Conservation (phyloP, 257 asterid genomes). For the Salvia hispanica region DNA sequence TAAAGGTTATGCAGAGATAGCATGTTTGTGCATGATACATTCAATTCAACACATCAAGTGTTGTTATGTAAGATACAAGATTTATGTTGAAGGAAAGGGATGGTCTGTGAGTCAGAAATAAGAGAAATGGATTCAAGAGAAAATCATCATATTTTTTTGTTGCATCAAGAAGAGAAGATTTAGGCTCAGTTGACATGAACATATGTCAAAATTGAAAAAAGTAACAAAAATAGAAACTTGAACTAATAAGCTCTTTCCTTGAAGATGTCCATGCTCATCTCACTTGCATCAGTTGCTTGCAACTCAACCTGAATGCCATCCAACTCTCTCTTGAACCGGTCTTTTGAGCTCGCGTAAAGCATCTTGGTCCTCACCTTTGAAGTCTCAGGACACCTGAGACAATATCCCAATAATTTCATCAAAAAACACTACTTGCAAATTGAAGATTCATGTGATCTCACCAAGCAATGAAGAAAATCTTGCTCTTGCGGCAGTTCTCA, state of each 20-base stretch:
- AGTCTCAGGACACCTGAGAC: constrained; percentile 48
- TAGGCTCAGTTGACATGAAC: no score
- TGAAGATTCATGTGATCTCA: constrained; percentile 8
- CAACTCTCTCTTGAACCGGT: constrained; percentile 52
- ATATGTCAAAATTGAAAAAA: neutral
- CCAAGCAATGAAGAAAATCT: constrained; percentile 56
- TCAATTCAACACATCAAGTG: no score
- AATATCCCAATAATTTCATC: no score
- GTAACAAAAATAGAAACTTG: neutral
- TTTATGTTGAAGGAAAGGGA: no score
- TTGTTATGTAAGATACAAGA: no score
- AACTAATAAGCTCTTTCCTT: constrained; percentile 49
- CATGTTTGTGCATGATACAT: no score
- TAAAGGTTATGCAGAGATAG: no score
- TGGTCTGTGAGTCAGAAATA: no score
- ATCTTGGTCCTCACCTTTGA: constrained; percentile 51
- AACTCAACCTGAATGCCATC: constrained; percentile 54
- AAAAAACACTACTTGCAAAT: no score
- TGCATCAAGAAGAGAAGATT: no score
- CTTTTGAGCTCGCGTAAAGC: constrained; percentile 55
- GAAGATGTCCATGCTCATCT: constrained; percentile 55
- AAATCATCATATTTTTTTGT: no score
- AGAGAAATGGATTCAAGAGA: neutral
- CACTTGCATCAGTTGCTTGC: constrained; percentile 56
- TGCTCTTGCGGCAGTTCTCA: constrained; percentile 57